Base-by-base conservation (phyloP, 768 basidiomycete species). In the Phylloporus sp. region DNA sequence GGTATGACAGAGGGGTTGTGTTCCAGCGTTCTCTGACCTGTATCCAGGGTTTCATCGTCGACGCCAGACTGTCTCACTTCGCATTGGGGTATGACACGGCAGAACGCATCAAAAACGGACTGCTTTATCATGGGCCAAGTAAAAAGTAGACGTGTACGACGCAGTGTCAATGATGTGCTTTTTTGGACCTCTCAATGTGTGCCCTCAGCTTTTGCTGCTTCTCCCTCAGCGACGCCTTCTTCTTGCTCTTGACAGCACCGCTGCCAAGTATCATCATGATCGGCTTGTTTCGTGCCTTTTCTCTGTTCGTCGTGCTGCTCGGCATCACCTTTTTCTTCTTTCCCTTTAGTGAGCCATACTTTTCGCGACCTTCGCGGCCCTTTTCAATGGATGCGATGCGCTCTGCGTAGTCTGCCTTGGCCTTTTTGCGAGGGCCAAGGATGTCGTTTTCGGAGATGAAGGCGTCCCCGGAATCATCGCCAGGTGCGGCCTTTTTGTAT, bases 391-490 rank as follows among this genome's bases (percentile, higher is more conserved):
- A 88, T 5, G 89, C 95, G 71, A 98, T 80, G 18, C 95, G 86
- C 63, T 95, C 95, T 49, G 90, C 91, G 67, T 98, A 98, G 65
- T 90, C 86, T 2, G 91, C 83, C 70, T 97, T 99, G 29, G 79
- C 77, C 74, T 94, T 95, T 73, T 97, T 97, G 49, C 90, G 82
- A 13, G 92, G 91, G 1, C 97, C 95, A 10, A 97, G 76, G 56
- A 99, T 97, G 61, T 95, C 93, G 55, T 79, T 80, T 63, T 97
- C 95, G 13, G 89, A 91, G 46, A 98, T 76, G 72, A 95, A 91
- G 8, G 41, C 47, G 35, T 64, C 55, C 23, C 79, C 73, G 2
- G 73, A 63, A 34, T 78, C 73, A 34, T 73, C 75, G 5, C 66
- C 74, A 34, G 78, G 68, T 3, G 73, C 65, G 3, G 73, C 71